Base-by-base conservation (phyloP, 345 rosid genomes). In the Bruguiera parviflora region DNA sequence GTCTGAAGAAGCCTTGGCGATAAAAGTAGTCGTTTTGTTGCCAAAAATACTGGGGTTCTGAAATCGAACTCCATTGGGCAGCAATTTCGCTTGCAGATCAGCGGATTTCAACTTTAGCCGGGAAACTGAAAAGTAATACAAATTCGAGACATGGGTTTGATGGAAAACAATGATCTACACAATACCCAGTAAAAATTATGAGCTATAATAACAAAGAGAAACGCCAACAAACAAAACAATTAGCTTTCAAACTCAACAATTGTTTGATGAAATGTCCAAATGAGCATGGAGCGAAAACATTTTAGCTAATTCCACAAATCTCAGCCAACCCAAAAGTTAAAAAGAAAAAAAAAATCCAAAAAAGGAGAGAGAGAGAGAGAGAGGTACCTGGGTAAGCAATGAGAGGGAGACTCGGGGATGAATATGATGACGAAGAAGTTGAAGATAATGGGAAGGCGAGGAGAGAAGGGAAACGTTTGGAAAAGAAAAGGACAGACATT, bases 1-100 rank as follows among this genome's bases (percentile, higher is more conserved):
- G 29, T 67, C 67, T 28, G 71, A 25, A 61, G 72, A 53, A 32
- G 77, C 77, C 33, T 13, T 66, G 46, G 29, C 33, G 35, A 73
- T 11, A 60, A 49, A 19, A 8, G 37, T 21, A 29, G 21, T 53
- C 13, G 24, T 56, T 46, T 49, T 46, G 49, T 53, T 65, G n/a
- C 37, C 59, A 7, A 19, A 35, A 31, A 32, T 61, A 43, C 49
- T 43, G 20, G 53, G 58, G 52, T 31, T 61, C 52, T 22, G 63
- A 22, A 61, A 28, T 29, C 58, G 24, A 46, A 62, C 18, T 43
- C 68, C 62, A 55, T 18, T 39, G 49, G 3, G 59, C 43, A 52
- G 59, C 43, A 52, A 24, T 32, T 49, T 49, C 18, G 24, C 6
- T 37, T 52, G 59, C 29, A 66, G 31, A 60, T 60, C 65, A 25